Base-by-base conservation (phyloP, 768 basidiomycete species). In the Lentinula edodes region DNA sequence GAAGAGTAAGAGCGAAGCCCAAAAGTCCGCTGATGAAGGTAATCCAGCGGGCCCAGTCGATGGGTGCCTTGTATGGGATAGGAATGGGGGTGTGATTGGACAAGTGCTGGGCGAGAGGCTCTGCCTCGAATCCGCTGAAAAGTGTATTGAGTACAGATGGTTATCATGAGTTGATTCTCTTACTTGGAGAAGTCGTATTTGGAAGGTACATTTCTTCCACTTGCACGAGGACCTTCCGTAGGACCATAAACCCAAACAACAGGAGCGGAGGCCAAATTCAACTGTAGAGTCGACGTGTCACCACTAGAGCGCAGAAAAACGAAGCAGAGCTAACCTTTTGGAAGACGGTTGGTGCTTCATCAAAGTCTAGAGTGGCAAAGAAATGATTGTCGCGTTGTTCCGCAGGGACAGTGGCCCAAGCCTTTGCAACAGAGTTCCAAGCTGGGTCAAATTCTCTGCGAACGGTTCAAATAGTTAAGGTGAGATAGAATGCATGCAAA, bases 291-390 rank as follows among this genome's bases (percentile, higher is more conserved):
- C 35, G 16, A 28, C 41, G 34, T 39, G 51, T 9, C 2, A 52
- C 6, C 34, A 23, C 12, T 52, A 23, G 52, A 36, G 32, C 45
- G 32, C 16, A 23, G 23, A 3, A 20, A 2, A 9, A 10, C 9
- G 23, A 9, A 10, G 18, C 10, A 48, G 20, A 20, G 62, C 70
- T 32, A 56, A 93, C 95, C 79, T 85, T 86, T 76, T 91, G 87
- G 77, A 96, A 99, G 48, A 93, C 81, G 1, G 76, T 73, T 59
- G 84, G 80, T 7, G 84, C 88, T 41, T 90, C 80, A 68, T 91
- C 85, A 70, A 97, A 98, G 73, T 99, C 97, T 35, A 93, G 72
- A 12, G 87, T 88, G 8, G 87, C 97, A 69, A 98, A 99, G 83
- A 98, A 95, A 73, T 98, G 95, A 60, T 79, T 77, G 71, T 92